phyloP scores from a whole-genome alignment of 805 yeast genomes.

The Candida khao-thaluensis region DNA sequence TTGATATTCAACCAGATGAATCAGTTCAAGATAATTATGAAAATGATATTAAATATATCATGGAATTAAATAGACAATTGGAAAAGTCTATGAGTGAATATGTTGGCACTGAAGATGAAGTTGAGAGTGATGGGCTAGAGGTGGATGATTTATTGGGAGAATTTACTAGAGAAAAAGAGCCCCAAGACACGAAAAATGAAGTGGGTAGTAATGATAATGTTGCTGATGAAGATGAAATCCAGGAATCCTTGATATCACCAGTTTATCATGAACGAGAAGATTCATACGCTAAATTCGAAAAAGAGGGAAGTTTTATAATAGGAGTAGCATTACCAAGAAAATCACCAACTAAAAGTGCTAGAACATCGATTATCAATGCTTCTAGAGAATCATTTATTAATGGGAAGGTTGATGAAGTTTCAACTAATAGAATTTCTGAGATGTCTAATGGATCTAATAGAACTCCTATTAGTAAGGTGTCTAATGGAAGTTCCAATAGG shows the following conservation, averaged over 20 bases:
- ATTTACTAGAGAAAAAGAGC: neutral
- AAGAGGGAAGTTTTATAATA: constrained; percentile 8
- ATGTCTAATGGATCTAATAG: neutral
- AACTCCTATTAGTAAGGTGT: neutral
- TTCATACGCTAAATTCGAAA: constrained; percentile 9
- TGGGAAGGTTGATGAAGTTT: no score
- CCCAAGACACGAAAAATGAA: neutral
- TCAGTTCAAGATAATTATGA: constrained; percentile 6
- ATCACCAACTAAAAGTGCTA: constrained; percentile 1
- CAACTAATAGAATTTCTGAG: no score
- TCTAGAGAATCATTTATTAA: constrained; percentile 3
- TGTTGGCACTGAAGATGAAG: constrained; percentile 1
- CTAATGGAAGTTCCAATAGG: neutral
- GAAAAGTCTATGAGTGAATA: constrained; percentile 12
- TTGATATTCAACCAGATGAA: constrained; percentile 1
- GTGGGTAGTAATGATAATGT: neutral
- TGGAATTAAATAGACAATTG: constrained; percentile 10
- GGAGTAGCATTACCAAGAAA: constrained; percentile 10
- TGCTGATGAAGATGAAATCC: neutral
- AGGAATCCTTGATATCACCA: constrained; percentile 1
- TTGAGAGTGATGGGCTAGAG: neutral
- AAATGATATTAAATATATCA: constrained; percentile 11
- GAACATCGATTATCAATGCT: neutral
- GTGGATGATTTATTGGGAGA: neutral
- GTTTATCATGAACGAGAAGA: constrained; percentile 7